Evolutionary conservation across 345 rosid species (phyloP).

Genomic region (Ricinus communis): DNA sequence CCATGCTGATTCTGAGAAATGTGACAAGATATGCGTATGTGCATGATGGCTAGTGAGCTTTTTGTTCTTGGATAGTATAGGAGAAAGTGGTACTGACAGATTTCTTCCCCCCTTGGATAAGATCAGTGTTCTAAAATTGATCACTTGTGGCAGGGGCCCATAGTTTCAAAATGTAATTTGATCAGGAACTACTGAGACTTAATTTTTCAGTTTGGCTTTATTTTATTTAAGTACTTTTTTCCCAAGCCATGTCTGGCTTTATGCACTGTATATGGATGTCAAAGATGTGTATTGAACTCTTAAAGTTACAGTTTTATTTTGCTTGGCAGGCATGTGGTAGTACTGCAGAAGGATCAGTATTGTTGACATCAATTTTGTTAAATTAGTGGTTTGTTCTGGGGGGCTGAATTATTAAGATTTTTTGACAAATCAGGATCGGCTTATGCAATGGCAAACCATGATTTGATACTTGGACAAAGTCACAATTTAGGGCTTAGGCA

Average conservation of each 20-base stretch:
- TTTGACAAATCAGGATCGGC: background rate
- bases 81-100: background rate
- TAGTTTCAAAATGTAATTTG: background rate
- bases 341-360: background rate
- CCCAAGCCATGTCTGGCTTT: background rate
- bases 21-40: no score
- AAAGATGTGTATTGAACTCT: background rate
- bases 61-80: background rate
- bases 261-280: background rate
- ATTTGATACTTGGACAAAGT: conserved; percentile 70
- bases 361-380: background rate
- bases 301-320: background rate
- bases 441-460: conserved; percentile 70
- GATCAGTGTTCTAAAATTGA: background rate
- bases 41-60: background rate
- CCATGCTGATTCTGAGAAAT: no score
- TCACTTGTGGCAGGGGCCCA: background rate
- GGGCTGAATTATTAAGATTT: conserved; percentile 2
- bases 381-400: conserved; percentile 3
- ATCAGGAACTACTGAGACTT: background rate
- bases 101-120: background rate
- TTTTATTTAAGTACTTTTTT: background rate
- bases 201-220: background rate
- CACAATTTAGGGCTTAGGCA: conserved; percentile 59
- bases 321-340: conserved; percentile 12